Evolutionary conservation across 208 protist species (phyloP).

Genomic region (Vickermania ingenoplastis): DNA sequence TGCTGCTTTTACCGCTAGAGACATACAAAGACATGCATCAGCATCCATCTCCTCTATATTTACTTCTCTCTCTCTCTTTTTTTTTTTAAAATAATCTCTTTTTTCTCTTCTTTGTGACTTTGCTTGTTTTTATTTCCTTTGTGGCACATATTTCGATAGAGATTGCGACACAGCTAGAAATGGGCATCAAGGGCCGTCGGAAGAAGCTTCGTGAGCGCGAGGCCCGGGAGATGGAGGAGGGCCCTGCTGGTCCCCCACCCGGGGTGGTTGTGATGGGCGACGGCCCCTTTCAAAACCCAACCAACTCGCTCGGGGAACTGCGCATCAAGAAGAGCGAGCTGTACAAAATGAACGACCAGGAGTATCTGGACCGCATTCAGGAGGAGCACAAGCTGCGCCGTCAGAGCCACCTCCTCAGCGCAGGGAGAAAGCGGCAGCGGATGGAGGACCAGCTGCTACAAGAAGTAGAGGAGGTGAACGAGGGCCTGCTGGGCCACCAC

Average conservation of each 20-base stretch:
- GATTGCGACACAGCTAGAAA: no score
- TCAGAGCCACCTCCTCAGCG: constrained; percentile 19
- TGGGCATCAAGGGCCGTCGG: constrained; percentile 79
- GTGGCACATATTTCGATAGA: no score
- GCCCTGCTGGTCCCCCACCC: constrained; percentile 7
- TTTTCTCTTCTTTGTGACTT: no score
- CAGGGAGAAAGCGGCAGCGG: not conserved
- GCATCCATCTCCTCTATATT: no score
- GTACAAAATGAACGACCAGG: constrained; percentile 71
- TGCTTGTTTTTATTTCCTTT: no score
- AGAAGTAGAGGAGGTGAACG: constrained; percentile 1
- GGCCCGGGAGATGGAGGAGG: constrained; percentile 8
- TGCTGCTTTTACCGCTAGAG: no score
- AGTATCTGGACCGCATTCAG: constrained; percentile 65
- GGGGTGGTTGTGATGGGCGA: constrained; percentile 13
- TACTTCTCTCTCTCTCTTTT: no score
- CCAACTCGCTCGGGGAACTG: constrained; percentile 33
- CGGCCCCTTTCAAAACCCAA: constrained; percentile 35
- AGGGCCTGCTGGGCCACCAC: not conserved
- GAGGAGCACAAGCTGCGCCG: constrained; percentile 63
- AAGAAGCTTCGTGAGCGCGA: constrained; percentile 62
- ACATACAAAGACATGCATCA: no score
- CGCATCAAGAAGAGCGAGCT: constrained; percentile 81
- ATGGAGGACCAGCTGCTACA: not conserved
- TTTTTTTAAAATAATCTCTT: no score